Conservation (phyloP, 1,139 yeast species). For the Oligophagozyma castellii region DNA sequence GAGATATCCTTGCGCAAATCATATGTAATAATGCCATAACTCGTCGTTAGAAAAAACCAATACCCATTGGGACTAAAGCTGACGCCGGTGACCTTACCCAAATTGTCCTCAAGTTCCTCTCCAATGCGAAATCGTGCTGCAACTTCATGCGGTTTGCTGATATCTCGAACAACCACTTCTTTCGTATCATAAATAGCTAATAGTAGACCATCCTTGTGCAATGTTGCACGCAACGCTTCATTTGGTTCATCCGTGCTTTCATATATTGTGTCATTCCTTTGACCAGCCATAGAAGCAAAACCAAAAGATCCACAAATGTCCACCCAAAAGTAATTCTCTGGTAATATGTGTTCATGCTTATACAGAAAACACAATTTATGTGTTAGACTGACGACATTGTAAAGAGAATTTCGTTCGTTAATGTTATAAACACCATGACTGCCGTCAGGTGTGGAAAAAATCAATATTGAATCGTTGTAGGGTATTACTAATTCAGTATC, state of each 20-base stretch:
- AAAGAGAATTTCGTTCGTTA: neutral
- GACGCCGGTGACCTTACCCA: constrained; percentile 27
- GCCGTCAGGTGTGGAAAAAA: neutral
- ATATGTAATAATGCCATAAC: constrained; percentile 29
- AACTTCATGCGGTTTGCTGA: constrained; percentile 8
- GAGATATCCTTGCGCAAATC: constrained; percentile 39
- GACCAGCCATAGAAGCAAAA: constrained; percentile 1
- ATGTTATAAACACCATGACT: neutral
- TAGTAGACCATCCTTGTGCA: constrained; percentile 21
- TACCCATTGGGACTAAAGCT: constrained; percentile 58
- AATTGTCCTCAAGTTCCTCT: constrained; percentile 13
- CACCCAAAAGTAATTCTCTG: constrained; percentile 5
- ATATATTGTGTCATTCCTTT: constrained; percentile 2
- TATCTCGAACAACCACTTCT: constrained; percentile 9
- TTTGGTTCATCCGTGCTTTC: neutral
- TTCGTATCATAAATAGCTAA: constrained; percentile 10
- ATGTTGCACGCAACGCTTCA: constrained; percentile 3
- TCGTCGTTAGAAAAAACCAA: constrained; percentile 35
- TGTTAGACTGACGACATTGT: neutral
- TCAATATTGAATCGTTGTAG: no score
- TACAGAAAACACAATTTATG: constrained; percentile 3
- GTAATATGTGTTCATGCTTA: constrained; percentile 1
- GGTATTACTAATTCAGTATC: constrained; percentile 1
- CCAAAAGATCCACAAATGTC: constrained; percentile 4
- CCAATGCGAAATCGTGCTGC: constrained; percentile 8